A percentile compares a stretch with the other conserved stretches of the same genome.
phyloP scores from a whole-genome alignment of 2,329 filamentous ascomycete genomes.

The Botryotinia globosa region DNA sequence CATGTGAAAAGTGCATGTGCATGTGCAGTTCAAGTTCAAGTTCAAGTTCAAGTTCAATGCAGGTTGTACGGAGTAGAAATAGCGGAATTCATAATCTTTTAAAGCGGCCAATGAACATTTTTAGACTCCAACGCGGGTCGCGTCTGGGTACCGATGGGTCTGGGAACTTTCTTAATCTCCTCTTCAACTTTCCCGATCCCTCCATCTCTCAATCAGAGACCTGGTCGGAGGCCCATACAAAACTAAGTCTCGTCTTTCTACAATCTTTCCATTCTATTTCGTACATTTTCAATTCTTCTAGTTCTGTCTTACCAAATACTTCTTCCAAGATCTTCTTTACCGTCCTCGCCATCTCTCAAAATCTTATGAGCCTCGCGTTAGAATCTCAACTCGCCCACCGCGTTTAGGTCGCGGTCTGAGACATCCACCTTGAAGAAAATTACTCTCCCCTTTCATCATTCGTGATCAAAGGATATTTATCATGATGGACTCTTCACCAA shows the following conservation, averaged over 20 bases:
- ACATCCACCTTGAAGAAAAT: slow-evolving; percentile 28
- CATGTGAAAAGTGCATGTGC: not conserved
- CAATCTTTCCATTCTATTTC: slow-evolving; percentile 1
- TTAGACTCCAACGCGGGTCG: slow-evolving; percentile 22
- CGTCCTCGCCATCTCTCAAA: slow-evolving; percentile 27
- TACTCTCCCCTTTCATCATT: slow-evolving; percentile 14
- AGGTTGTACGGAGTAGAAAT: not conserved
- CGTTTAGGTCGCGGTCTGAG: slow-evolving; percentile 20
- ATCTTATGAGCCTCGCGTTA: slow-evolving; percentile 20
- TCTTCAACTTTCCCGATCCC: slow-evolving; percentile 9
- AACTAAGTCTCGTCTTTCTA: slow-evolving; percentile 13
- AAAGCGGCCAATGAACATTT: slow-evolving; percentile 19
- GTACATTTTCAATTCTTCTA: slow-evolving; percentile 1
- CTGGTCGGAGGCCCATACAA: slow-evolving; percentile 21
- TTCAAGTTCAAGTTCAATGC: too few species aligned
- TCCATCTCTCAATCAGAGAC: slow-evolving; percentile 9
- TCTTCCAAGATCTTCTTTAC: slow-evolving; percentile 3
- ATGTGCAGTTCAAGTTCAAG: too few species aligned
- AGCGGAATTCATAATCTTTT: not conserved
- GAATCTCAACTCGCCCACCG: slow-evolving; percentile 17
- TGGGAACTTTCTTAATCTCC: slow-evolving; percentile 11
- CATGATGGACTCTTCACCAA: slow-evolving; percentile 40
- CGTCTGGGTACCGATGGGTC: slow-evolving; percentile 20
- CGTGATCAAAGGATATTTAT: slow-evolving; percentile 26
- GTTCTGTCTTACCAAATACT: slow-evolving; percentile 7